Percentiles rank a stretch among this genome's conserved stretches.
Conservation (phyloP, 2,329 filamentous ascomycete species). For the Lecanicillium sp. region DNA sequence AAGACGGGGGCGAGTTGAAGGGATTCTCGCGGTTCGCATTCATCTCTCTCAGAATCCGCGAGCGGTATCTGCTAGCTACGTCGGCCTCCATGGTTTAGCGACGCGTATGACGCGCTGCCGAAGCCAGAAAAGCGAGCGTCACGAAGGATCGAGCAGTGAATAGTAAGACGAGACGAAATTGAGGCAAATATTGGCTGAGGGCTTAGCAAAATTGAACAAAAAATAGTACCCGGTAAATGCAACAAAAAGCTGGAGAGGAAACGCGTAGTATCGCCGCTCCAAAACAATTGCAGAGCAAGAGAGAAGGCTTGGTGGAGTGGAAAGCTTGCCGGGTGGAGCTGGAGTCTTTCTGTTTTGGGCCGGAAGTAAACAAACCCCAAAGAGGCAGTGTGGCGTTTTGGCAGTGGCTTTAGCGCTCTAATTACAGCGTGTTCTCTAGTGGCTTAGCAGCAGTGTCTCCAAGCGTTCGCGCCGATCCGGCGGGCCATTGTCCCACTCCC, state of each 20-base stretch:
- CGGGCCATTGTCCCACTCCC: too few species aligned
- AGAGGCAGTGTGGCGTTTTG: too few species aligned
- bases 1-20: constrained; percentile 50
- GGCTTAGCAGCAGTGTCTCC: too few species aligned
- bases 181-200: too few species aligned
- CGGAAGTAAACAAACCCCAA: constrained; percentile 26
- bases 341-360: constrained; percentile 20
- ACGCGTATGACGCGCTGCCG: constrained; percentile 15
- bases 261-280: too few species aligned
- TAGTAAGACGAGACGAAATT: too few species aligned
- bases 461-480: too few species aligned
- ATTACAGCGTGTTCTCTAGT: too few species aligned
- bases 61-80: constrained; percentile 32
- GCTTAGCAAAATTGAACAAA: too few species aligned
- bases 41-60: constrained; percentile 43
- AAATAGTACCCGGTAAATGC: too few species aligned
- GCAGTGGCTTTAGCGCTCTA: too few species aligned
- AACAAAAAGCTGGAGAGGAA: too few species aligned
- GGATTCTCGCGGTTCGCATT: constrained; percentile 44
- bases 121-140: background rate
- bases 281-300: constrained; percentile 11
- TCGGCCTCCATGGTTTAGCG: constrained; percentile 32
- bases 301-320: constrained; percentile 7
- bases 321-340: constrained; percentile 3
- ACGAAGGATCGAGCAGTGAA: background rate